Evolutionary conservation across 805 yeast genomes (phyloP).

Genomic region (Lachancea kluyveri): DNA sequence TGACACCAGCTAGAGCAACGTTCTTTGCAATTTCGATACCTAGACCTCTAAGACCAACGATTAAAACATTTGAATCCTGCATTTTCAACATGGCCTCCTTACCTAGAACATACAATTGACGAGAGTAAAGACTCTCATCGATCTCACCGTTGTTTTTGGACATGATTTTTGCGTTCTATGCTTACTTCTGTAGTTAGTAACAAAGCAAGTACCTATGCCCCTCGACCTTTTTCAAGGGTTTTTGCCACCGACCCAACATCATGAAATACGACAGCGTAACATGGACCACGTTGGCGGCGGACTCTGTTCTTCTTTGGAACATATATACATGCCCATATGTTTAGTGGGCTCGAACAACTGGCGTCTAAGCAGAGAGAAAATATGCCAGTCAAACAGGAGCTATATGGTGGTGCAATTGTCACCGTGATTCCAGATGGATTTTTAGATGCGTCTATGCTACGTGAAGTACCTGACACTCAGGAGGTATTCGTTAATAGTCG

Average conservation of each 20-base stretch:
- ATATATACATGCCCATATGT: no score
- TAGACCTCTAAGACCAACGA: conserved; percentile 85
- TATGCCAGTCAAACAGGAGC: conserved; percentile 15
- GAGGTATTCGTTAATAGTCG: conserved; percentile 68
- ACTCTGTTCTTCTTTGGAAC: no score
- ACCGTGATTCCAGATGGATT: conserved; percentile 52
- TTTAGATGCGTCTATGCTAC: conserved; percentile 68
- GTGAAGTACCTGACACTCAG: conserved; percentile 91
- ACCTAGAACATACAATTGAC: conserved; percentile 94
- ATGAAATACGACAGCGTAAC: no score
- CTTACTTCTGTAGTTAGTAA: neutral
- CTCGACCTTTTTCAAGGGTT: no score
- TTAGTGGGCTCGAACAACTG: no score
- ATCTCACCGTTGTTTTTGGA: conserved; percentile 40
- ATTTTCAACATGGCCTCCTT: conserved; percentile 97
- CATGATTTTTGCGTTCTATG: conserved; percentile 9
- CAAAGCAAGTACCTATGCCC: conserved; percentile 1
- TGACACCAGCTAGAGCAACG: conserved; percentile 95
- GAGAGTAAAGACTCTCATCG: conserved; percentile 92
- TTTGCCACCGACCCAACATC: no score
- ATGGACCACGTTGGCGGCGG: no score
- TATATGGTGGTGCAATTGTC: conserved; percentile 82
- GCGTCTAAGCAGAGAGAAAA: no score
- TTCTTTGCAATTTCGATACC: conserved; percentile 97
- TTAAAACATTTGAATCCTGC: conserved; percentile 89